Evolutionary conservation across 2,329 filamentous ascomycete species (phyloP).

Genomic region (Emericellopsis cladophorae): DNA sequence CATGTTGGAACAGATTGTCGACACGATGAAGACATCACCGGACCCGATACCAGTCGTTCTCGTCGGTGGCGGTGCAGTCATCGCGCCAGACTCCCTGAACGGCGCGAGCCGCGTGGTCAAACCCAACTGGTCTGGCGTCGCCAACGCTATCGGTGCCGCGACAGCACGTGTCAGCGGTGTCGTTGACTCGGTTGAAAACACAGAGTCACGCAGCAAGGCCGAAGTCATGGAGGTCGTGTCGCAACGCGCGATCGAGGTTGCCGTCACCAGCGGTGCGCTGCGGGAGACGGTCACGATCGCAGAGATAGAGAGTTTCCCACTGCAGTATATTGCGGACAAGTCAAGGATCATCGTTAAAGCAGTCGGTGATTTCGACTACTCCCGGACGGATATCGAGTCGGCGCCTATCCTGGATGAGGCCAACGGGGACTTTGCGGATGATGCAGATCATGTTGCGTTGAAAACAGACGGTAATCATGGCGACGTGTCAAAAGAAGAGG

Average conservation of each 20-base stretch:
- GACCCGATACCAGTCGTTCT: slow-evolving; percentile 46
- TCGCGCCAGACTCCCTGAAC: slow-evolving; percentile 39
- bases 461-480: slow-evolving; percentile 7
- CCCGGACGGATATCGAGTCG: neutral
- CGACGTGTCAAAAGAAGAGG: neutral
- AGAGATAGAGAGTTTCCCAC: slow-evolving; percentile 39
- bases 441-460: slow-evolving; percentile 6
- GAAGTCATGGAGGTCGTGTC: slow-evolving; percentile 23
- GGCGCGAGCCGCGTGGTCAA: slow-evolving; percentile 45
- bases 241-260: slow-evolving; percentile 24
- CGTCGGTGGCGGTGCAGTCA: slow-evolving; percentile 50
- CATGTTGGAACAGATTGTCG: slow-evolving; percentile 43
- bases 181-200: slow-evolving; percentile 36
- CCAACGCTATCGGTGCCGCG: slow-evolving; percentile 53
- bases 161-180: slow-evolving; percentile 46
- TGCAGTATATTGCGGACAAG: slow-evolving; percentile 24
- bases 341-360: slow-evolving; percentile 43
- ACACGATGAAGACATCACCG: slow-evolving; percentile 50
- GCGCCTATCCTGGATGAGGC: neutral
- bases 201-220: slow-evolving; percentile 24
- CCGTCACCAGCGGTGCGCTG: slow-evolving; percentile 17
- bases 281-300: slow-evolving; percentile 30
- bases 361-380: slow-evolving; percentile 40
- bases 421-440: neutral
- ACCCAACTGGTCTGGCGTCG: slow-evolving; percentile 32